Conservation (phyloP, 805 yeast genomes). For the Pichia membranifaciens region DNA sequence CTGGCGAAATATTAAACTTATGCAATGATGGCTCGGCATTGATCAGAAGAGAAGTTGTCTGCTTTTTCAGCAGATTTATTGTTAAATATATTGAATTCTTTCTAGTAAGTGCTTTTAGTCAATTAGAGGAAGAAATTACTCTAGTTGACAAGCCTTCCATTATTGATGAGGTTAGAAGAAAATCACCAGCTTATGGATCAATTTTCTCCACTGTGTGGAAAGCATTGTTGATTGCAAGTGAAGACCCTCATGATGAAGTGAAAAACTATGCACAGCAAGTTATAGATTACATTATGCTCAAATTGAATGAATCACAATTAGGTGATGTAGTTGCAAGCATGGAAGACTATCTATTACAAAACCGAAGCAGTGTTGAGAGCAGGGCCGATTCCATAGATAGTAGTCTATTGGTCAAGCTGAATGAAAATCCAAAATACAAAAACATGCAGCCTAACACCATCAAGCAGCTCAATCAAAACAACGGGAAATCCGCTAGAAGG, state of each 20-base stretch:
- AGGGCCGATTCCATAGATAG: slow-evolving; percentile 2
- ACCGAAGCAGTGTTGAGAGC: slow-evolving; percentile 22
- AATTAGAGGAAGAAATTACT: slow-evolving; percentile 73
- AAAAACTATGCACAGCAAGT: slow-evolving; percentile 64
- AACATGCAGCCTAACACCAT: slow-evolving; percentile 1
- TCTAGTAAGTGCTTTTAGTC: slow-evolving; percentile 79
- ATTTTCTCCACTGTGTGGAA: slow-evolving; percentile 86
- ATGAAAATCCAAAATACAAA: neutral
- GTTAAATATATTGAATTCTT: slow-evolving; percentile 66
- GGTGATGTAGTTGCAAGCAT: slow-evolving; percentile 59
- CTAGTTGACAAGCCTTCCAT: slow-evolving; percentile 55
- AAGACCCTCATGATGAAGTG: slow-evolving; percentile 85
- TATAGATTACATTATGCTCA: slow-evolving; percentile 64
- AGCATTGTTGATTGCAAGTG: slow-evolving; percentile 67
- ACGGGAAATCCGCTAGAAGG: slow-evolving; percentile 14
- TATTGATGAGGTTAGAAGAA: slow-evolving; percentile 58
- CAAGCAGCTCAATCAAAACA: slow-evolving; percentile 1
- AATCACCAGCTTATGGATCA: slow-evolving; percentile 80
- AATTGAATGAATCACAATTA: slow-evolving; percentile 59
- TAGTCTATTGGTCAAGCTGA: slow-evolving; percentile 2
- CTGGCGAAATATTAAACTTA: slow-evolving; percentile 58
- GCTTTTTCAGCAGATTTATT: slow-evolving; percentile 71
- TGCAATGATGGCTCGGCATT: slow-evolving; percentile 85
- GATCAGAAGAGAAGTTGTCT: slow-evolving; percentile 79
- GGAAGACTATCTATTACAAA: slow-evolving; percentile 57